Conservation (phyloP, 2,329 filamentous ascomycete species). For the Colletotrichum lentis region DNA sequence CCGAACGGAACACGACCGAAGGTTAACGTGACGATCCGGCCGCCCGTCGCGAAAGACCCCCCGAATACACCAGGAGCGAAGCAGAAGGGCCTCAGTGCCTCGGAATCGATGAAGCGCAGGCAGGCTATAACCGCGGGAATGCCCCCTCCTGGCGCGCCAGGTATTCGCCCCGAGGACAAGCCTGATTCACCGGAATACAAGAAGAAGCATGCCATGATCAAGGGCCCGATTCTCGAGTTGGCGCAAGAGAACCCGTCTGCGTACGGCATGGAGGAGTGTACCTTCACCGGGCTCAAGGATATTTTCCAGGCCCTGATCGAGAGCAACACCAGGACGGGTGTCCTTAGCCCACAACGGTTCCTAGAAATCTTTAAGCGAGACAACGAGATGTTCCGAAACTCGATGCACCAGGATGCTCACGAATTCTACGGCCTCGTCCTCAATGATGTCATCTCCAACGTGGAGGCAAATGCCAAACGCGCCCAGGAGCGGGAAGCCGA, state of each 20-base stretch:
- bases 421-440: conserved; percentile 94
- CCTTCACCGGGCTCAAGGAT: conserved; percentile 94
- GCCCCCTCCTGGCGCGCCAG: conserved; percentile 62
- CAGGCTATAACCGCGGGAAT: conserved; percentile 63
- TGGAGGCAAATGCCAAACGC: conserved; percentile 83
- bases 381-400: conserved; percentile 96
- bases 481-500: conserved; percentile 60
- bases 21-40: conserved; percentile 69
- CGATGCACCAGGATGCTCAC: conserved; percentile 98
- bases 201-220: conserved; percentile 92
- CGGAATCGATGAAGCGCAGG: conserved; percentile 66
- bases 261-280: conserved; percentile 93
- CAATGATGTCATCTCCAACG: conserved; percentile 95
- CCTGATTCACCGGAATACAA: conserved; percentile 96
- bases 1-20: conserved; percentile 66
- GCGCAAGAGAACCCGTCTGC: conserved; percentile 78
- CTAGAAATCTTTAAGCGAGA: conserved; percentile 92
- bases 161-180: conserved; percentile 82
- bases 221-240: conserved; percentile 86
- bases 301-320: conserved; percentile 92
- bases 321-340: conserved; percentile 82
- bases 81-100: conserved; percentile 61
- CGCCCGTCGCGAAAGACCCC: conserved; percentile 60
- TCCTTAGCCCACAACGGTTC: conserved; percentile 91
- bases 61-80: conserved; percentile 51